Conservation (phyloP, 495 filamentous ascomycete genomes). For the Apiosordaria backusii region DNA sequence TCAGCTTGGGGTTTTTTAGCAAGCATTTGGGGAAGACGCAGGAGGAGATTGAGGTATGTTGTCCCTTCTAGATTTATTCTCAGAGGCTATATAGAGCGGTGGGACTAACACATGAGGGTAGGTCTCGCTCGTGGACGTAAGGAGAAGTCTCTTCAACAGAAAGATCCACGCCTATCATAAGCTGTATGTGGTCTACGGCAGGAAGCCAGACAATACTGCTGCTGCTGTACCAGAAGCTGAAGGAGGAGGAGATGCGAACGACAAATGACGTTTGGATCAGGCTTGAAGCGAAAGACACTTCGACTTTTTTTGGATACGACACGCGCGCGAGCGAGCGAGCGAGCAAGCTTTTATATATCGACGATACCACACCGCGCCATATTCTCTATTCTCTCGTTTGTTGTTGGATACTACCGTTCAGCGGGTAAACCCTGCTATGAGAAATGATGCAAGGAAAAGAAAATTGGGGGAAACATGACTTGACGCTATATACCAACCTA, state of each 20-base stretch:
- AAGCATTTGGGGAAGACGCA: conserved; percentile 38
- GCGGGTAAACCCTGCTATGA: no score
- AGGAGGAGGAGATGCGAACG: not conserved
- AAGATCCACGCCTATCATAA: conserved; percentile 55
- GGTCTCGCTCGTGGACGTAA: conserved; percentile 57
- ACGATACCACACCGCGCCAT: not conserved
- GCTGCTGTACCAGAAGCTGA: not conserved
- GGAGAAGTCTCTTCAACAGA: conserved; percentile 52
- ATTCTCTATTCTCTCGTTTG: not conserved
- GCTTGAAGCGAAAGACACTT: not conserved
- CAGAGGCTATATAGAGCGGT: not conserved
- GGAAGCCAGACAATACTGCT: conserved; percentile 42
- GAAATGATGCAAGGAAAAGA: not conserved
- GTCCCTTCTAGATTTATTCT: not conserved
- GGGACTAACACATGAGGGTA: conserved; percentile 20
- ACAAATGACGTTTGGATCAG: not conserved
- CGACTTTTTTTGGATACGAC: not conserved
- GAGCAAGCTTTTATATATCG: not conserved
- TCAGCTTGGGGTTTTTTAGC: conserved; percentile 28
- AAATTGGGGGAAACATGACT: not conserved
- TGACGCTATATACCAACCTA: not conserved
- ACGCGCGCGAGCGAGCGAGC: not conserved
- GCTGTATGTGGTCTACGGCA: conserved; percentile 52
- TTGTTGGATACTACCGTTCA: not conserved
- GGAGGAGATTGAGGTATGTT: conserved; percentile 42